Percentiles rank a stretch among this genome's conserved stretches.
These are phyloP conservation scores for Lecanicillium sp. DNA, from an alignment of 2,329 filamentous ascomycete species.

Conservation along the genomic window DNA sequence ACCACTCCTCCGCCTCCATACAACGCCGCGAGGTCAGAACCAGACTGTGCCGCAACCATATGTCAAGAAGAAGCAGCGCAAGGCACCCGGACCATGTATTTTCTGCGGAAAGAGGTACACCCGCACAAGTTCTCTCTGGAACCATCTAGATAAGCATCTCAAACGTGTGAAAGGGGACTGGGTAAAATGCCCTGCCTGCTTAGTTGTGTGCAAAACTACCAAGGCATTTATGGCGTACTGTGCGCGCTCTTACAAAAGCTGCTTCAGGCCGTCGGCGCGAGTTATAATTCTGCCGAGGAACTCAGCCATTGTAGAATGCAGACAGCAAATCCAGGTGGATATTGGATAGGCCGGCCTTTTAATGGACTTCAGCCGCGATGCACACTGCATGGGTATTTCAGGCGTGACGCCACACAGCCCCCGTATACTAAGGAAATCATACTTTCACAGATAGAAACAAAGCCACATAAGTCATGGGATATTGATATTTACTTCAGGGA, in stretches of 20 bases:
- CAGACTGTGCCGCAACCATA: not conserved
- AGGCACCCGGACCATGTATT: not conserved
- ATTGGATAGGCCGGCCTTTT: too few species aligned
- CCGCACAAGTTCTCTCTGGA: not conserved
- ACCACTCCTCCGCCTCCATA: conserved; percentile 3
- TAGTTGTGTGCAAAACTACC: not conserved
- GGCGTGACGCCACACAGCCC: too few species aligned
- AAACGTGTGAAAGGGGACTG: not conserved
- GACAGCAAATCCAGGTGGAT: too few species aligned
- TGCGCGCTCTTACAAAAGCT: not conserved
- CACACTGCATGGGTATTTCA: too few species aligned
- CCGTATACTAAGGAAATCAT: too few species aligned
- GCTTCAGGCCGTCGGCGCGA: not conserved
- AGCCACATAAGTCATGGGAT: too few species aligned
- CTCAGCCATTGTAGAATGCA: not conserved
- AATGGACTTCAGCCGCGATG: too few species aligned
- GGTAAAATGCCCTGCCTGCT: not conserved
- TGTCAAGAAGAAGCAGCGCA: not conserved
- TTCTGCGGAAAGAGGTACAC: not conserved
- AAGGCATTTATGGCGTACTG: not conserved
- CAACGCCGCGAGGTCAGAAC: not conserved
- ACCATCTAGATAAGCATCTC: not conserved
- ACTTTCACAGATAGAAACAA: too few species aligned
- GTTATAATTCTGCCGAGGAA: not conserved
- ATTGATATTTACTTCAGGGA: too few species aligned